Conservation (phyloP, 192 early-diverging fungal species). For the Coemansia sp. region DNA sequence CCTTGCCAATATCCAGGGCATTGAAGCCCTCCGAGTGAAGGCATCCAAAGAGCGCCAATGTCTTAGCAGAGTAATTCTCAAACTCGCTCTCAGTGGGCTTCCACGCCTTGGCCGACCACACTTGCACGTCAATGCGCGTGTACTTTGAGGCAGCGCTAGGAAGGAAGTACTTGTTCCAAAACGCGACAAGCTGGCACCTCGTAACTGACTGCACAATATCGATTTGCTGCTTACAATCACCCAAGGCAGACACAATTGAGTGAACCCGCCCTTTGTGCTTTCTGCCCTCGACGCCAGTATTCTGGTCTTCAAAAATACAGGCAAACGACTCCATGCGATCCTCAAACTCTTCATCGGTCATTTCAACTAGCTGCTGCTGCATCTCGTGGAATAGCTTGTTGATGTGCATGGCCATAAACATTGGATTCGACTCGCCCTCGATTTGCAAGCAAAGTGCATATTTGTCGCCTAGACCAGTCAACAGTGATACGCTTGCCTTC, state of each 20-base stretch:
- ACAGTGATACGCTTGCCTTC: too few relatives aligned
- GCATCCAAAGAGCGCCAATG: slow-evolving; percentile 16
- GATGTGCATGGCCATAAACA: slow-evolving; percentile 74
- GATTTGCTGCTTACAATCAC: slow-evolving; percentile 27
- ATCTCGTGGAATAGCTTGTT: slow-evolving; percentile 68
- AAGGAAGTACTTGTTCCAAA: slow-evolving; percentile 33
- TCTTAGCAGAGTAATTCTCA: not conserved
- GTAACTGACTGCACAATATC: not conserved
- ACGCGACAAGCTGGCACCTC: slow-evolving; percentile 24
- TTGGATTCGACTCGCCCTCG: slow-evolving; percentile 77
- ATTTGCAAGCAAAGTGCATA: too few relatives aligned
- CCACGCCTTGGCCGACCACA: too few relatives aligned
- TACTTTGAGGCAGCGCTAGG: slow-evolving; percentile 17
- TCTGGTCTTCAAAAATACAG: slow-evolving; percentile 59
- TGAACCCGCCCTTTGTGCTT: slow-evolving; percentile 63
- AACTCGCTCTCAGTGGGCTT: slow-evolving; percentile 7
- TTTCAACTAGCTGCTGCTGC: slow-evolving; percentile 13
- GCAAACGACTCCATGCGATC: slow-evolving; percentile 60
- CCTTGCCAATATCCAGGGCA: not conserved
- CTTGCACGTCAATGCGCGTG: slow-evolving; percentile 30
- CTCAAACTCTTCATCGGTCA: slow-evolving; percentile 50
- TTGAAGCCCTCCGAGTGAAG: slow-evolving; percentile 5
- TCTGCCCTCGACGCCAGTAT: slow-evolving; percentile 60
- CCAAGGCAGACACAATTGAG: slow-evolving; percentile 70
- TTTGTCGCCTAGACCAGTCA: too few relatives aligned